Evolutionary conservation across 1,139 yeast genomes (phyloP), one percentile per base, ranked within the genome.

Genomic region (Suhomyces maxii): DNA sequence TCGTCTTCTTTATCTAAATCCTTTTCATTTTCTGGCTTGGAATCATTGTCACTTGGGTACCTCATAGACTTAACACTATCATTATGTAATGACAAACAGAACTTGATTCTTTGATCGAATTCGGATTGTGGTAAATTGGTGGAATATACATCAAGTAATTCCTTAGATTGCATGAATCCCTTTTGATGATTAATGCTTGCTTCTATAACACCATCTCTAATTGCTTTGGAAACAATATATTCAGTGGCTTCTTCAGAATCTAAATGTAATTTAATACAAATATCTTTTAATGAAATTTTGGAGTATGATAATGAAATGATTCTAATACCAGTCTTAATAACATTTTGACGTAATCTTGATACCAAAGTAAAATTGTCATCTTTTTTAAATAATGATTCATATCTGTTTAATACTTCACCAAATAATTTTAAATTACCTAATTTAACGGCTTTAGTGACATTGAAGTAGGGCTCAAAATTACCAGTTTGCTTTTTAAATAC

Each of bases 241-340:
- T 95, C 99, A 1, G 97, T 96, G 57, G 91, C 85, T 63, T 93
- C 93, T 70, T 95, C 99, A 36, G 93, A 84, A 59, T 93, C 99
- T 55, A 95, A 79, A 56, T 88, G 93, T 60, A 95, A 80, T 63
- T 93, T 89, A 60, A 93, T 80, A 68, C 99, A 95, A 46, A 80
- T 79, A 63, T 95, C 99, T 68, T 87, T 88, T 60, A 95, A 78
- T 3, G 97, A 88, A 50, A 95, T 93, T 64, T 84, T 86, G 47
- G 95, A 88, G 71, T 95, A 95, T 4, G 97, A 84, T 59, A 95
- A 76, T 12, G 97, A 89, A 61, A 95, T 89, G 59, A 89, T 88
- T 68, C 99, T 82, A 52, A 95, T 90, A 60, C 99, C 99, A 0
- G 99, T 91, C 71, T 93, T 95, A 68, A 95, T 93, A 53, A 95